These are phyloP conservation scores for Actinidia polygama DNA, from an alignment of 179 eudicot genomes.

Conservation along the genomic window DNA sequence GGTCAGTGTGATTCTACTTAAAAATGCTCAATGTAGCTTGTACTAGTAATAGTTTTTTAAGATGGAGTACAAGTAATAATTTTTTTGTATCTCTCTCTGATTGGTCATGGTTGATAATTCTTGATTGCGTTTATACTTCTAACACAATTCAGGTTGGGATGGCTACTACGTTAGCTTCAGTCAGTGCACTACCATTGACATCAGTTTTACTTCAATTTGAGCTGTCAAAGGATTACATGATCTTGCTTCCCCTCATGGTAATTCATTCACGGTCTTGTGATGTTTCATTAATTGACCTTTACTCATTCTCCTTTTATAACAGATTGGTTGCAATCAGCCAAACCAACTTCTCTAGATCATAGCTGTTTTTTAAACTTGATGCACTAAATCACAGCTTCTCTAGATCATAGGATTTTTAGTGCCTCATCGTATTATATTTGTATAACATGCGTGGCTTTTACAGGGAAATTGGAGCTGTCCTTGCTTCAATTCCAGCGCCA, in stretches of 20 bases:
- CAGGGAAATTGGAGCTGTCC: conserved; percentile 98
- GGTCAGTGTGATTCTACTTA: conserved; percentile 14
- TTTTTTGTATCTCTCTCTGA: background rate
- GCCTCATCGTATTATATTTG: background rate
- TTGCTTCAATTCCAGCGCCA: conserved; percentile 94
- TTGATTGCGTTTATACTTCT: background rate
- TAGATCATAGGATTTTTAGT: no score
- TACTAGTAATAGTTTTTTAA: background rate
- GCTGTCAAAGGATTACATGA: conserved; percentile 94
- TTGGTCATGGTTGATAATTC: conserved; percentile 9
- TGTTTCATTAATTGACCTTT: background rate
- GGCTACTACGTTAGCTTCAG: conserved; percentile 99
- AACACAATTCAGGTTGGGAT: conserved; percentile 81
- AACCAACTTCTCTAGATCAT: background rate
- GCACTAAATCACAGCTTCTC: no score
- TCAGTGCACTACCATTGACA: conserved; percentile 96
- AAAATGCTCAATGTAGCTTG: background rate
- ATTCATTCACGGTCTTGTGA: conserved; percentile 20
- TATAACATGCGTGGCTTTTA: background rate
- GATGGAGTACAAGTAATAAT: no score
- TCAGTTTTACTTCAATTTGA: conserved; percentile 95
- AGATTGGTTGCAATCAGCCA: background rate
- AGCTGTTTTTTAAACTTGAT: conserved; percentile 1
- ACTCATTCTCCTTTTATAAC: background rate
- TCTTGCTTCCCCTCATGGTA: conserved; percentile 99